phyloP scores from a whole-genome alignment of 768 basidiomycete species.

The Auriscalpium microsporum region DNA sequence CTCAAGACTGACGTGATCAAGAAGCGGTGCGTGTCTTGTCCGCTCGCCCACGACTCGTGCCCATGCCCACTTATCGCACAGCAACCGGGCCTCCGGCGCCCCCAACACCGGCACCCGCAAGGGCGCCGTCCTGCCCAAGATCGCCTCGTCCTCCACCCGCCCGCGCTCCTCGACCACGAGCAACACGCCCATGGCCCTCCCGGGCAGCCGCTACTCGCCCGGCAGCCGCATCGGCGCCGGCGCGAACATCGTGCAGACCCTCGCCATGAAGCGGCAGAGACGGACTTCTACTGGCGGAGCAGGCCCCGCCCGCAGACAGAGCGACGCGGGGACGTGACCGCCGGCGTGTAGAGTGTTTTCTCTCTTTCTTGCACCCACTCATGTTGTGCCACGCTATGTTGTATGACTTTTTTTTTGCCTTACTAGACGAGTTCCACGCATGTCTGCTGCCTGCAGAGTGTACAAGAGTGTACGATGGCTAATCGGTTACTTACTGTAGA shows the following conservation, averaged over 20 bases:
- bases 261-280: slow-evolving; percentile 71
- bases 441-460: neutral
- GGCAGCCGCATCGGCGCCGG: slow-evolving; percentile 22
- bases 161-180: slow-evolving; percentile 66
- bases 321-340: slow-evolving; percentile 5
- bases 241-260: slow-evolving; percentile 16
- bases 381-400: slow-evolving; percentile 1
- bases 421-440: neutral
- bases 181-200: slow-evolving; percentile 39
- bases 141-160: slow-evolving; percentile 65
- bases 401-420: neutral
- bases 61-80: slow-evolving; percentile 23
- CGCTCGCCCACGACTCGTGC: neutral
- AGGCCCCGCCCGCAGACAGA: slow-evolving; percentile 7
- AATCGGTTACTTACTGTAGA: neutral
- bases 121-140: slow-evolving; percentile 53
- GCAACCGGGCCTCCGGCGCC: slow-evolving; percentile 76
- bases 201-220: slow-evolving; percentile 33
- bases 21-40: slow-evolving; percentile 55
- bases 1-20: slow-evolving; percentile 97
- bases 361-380: neutral
- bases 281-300: slow-evolving; percentile 44
- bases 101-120: slow-evolving; percentile 62
- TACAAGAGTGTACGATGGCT: neutral
- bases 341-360: neutral